These are phyloP conservation scores for Geum urbanum DNA, from an alignment of 306 rosid species.

Conservation along the genomic window DNA sequence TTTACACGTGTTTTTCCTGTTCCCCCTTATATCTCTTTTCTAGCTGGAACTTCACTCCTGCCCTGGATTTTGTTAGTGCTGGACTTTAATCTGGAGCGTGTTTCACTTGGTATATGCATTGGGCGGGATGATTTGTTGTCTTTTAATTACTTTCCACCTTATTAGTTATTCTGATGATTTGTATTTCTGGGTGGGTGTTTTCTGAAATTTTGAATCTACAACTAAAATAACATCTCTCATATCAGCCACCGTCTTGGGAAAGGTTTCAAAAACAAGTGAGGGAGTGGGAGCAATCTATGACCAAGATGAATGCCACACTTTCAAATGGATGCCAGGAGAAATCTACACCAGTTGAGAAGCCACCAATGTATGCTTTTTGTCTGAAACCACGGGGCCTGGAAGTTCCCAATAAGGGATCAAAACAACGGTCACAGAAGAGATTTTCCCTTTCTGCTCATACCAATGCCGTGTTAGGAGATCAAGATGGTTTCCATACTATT, in stretches of 20 bases:
- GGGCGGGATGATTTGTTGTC: not conserved
- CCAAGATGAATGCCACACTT: constrained; percentile 36
- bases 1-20: not conserved
- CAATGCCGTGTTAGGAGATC: constrained; percentile 46
- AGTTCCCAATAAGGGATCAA: constrained; percentile 69
- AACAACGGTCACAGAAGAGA: constrained; percentile 77
- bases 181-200: not conserved
- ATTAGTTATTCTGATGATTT: not conserved
- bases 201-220: not conserved
- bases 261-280: constrained; percentile 59
- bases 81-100: not conserved
- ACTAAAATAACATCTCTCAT: not conserved
- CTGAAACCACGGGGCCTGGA: constrained; percentile 91
- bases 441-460: constrained; percentile 59
- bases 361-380: constrained; percentile 91
- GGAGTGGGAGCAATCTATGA: constrained; percentile 74
- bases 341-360: constrained; percentile 64
- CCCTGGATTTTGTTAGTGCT: not conserved
- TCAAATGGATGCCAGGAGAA: constrained; percentile 49
- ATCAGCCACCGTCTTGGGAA: constrained; percentile 88
- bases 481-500: constrained; percentile 55
- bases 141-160: not conserved
- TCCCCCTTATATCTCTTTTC: not conserved
- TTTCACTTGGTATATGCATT: not conserved
- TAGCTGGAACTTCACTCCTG: not conserved